Evolutionary conservation across 192 early-diverging fungal species (phyloP).

Genomic region (Powellomyces hirtus): DNA sequence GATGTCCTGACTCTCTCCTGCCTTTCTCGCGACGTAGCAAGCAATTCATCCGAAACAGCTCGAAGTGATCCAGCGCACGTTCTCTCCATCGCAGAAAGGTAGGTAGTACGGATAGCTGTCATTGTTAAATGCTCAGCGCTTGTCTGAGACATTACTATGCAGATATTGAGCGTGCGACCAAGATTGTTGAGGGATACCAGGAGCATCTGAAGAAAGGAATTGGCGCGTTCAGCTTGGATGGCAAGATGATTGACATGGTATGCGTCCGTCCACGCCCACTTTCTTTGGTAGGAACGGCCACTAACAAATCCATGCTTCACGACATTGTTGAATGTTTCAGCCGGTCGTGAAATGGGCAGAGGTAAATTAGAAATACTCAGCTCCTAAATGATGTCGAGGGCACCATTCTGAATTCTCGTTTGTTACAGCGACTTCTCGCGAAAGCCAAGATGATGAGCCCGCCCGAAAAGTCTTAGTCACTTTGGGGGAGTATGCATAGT

Average conservation of each 20-base stretch:
- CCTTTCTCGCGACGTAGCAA: slow-evolving; percentile 44
- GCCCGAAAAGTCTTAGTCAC: too few species aligned
- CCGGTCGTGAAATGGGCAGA: slow-evolving; percentile 90
- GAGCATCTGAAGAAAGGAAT: slow-evolving; percentile 66
- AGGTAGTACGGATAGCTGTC: too few species aligned
- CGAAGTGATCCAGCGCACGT: slow-evolving; percentile 74
- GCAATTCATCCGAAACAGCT: slow-evolving; percentile 91
- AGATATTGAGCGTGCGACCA: slow-evolving; percentile 65
- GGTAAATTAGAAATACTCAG: slow-evolving; percentile 18
- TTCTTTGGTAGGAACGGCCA: neutral
- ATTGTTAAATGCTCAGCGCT: too few species aligned
- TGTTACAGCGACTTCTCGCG: slow-evolving; percentile 11
- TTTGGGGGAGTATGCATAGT: too few species aligned
- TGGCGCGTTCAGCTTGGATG: slow-evolving; percentile 89
- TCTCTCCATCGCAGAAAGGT: slow-evolving; percentile 70
- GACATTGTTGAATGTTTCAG: slow-evolving; percentile 31
- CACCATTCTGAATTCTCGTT: neutral
- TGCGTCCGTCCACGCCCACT: neutral
- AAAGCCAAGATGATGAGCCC: slow-evolving; percentile 5
- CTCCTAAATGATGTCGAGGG: neutral
- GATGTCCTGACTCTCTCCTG: neutral
- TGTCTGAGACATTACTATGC: too few species aligned
- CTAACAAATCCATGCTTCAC: neutral
- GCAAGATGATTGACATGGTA: slow-evolving; percentile 72
- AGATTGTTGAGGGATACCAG: slow-evolving; percentile 71